These are phyloP conservation scores for Boletus reticuloceps DNA, from an alignment of 768 basidiomycete genomes.

Conservation along the genomic window DNA sequence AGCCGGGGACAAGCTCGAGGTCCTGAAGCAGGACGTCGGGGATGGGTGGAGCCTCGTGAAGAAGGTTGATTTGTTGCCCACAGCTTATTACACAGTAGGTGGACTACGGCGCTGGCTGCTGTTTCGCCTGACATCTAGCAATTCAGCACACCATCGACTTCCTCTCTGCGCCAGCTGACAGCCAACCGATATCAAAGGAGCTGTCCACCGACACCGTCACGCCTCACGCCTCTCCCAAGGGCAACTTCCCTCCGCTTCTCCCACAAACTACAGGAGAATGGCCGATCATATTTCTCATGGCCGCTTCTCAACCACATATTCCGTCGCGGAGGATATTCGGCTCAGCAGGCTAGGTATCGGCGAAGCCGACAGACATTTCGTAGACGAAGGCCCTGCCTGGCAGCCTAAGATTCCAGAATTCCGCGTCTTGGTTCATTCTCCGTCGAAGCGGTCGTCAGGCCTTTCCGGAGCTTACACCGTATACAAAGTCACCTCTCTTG, in stretches of 20 bases:
- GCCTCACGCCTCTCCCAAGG: constrained; percentile 39
- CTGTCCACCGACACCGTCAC: constrained; percentile 48
- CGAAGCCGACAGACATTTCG: constrained; percentile 68
- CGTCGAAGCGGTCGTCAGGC: constrained; percentile 66
- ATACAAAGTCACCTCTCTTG: constrained; percentile 67
- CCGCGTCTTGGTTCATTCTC: constrained; percentile 74
- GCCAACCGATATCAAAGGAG: constrained; percentile 24
- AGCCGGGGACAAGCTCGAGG: constrained; percentile 67
- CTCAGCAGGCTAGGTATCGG: constrained; percentile 41
- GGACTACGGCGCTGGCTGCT: neutral
- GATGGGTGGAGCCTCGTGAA: constrained; percentile 82
- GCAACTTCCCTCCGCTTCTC: constrained; percentile 40
- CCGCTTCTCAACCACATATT: constrained; percentile 31
- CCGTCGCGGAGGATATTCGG: constrained; percentile 41
- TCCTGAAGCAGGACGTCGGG: constrained; percentile 69
- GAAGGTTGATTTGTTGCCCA: constrained; percentile 68
- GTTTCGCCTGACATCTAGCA: neutral
- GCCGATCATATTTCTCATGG: constrained; percentile 28
- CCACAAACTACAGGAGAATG: constrained; percentile 75
- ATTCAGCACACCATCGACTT: constrained; percentile 67
- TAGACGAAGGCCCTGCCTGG: constrained; percentile 73
- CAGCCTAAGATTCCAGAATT: constrained; percentile 70
- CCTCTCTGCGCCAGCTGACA: constrained; percentile 43
- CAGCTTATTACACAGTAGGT: constrained; percentile 70
- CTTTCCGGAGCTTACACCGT: constrained; percentile 72